These are phyloP conservation scores for Annona cherimola DNA, from an alignment of 164 flowering plant species.

Conservation along the genomic window DNA sequence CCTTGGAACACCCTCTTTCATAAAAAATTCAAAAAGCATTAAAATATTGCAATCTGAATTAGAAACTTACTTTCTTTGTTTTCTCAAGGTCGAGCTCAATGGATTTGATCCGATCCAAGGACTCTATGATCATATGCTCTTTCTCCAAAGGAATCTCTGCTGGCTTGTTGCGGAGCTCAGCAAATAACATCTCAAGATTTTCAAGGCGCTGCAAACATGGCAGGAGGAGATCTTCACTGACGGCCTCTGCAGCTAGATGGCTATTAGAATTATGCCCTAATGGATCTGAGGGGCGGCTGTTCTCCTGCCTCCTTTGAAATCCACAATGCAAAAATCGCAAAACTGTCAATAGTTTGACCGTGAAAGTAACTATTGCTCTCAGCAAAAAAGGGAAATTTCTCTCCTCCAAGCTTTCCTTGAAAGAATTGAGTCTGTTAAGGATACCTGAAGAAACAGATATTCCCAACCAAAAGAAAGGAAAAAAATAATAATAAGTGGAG, in stretches of 20 bases:
- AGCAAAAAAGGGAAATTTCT: background rate
- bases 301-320: slow-evolving; percentile 13
- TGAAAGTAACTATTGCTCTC: slow-evolving; percentile 12
- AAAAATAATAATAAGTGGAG: background rate
- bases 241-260: slow-evolving; percentile 25
- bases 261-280: slow-evolving; percentile 20
- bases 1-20: background rate
- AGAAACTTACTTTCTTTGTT: slow-evolving; percentile 61
- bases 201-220: slow-evolving; percentile 76
- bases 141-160: slow-evolving; percentile 65
- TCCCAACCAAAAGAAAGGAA: background rate
- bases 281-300: slow-evolving; percentile 21
- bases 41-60: background rate
- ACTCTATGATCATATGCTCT: slow-evolving; percentile 68
- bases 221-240: slow-evolving; percentile 33
- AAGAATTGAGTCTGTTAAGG: background rate
- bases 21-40: background rate
- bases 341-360: slow-evolving; percentile 18
- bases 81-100: slow-evolving; percentile 83
- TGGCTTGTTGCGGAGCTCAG: slow-evolving; percentile 62
- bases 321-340: slow-evolving; percentile 16
- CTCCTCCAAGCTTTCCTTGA: slow-evolving; percentile 6
- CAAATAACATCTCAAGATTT: slow-evolving; percentile 53
- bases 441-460: slow-evolving; percentile 3
- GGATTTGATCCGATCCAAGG: slow-evolving; percentile 76